phyloP scores from a whole-genome alignment of 2,329 filamentous ascomycete genomes.

The Harringtonia aguacate region DNA sequence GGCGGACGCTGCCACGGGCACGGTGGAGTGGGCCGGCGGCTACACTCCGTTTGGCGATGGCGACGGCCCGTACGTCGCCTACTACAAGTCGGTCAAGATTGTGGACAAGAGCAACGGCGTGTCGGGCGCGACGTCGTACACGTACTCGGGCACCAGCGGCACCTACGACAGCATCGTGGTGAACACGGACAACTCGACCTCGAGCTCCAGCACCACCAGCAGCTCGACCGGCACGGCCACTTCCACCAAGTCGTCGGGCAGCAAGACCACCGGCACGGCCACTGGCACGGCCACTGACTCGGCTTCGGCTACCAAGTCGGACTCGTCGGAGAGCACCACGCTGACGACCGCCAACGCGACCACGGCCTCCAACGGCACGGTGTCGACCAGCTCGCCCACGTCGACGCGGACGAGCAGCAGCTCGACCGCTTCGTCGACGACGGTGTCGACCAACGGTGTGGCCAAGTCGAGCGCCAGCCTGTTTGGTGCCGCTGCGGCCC shows the following conservation, averaged over 20 bases:
- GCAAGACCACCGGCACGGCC: conserved; percentile 15
- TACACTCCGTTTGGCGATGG: conserved; percentile 36
- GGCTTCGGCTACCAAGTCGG: not conserved
- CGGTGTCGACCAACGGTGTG: conserved; percentile 19
- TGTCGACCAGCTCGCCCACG: not conserved
- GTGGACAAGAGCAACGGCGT: conserved; percentile 42
- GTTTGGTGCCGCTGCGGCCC: conserved; percentile 14
- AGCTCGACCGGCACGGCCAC: too few relatives aligned
- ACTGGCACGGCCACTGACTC: not conserved
- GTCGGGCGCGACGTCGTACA: conserved; percentile 38
- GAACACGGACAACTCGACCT: conserved; percentile 18
- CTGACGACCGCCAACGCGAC: conserved; percentile 12
- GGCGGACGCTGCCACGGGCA: conserved; percentile 39
- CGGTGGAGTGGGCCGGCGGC: conserved; percentile 58
- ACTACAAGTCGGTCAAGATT: conserved; percentile 46
- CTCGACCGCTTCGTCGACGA: conserved; percentile 10
- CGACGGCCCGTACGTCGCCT: conserved; percentile 40
- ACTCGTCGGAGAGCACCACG: conserved; percentile 10
- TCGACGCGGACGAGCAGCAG: not conserved
- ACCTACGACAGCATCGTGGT: conserved; percentile 41
- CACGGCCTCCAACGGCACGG: conserved; percentile 17
- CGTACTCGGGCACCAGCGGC: conserved; percentile 38
- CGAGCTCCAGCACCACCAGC: conserved; percentile 10
- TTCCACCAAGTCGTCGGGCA: too few relatives aligned
- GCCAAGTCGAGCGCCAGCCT: conserved; percentile 13